These are phyloP conservation scores for Tolypocladium pustulatum DNA, from an alignment of 2,329 filamentous ascomycete genomes.

Conservation along the genomic window DNA sequence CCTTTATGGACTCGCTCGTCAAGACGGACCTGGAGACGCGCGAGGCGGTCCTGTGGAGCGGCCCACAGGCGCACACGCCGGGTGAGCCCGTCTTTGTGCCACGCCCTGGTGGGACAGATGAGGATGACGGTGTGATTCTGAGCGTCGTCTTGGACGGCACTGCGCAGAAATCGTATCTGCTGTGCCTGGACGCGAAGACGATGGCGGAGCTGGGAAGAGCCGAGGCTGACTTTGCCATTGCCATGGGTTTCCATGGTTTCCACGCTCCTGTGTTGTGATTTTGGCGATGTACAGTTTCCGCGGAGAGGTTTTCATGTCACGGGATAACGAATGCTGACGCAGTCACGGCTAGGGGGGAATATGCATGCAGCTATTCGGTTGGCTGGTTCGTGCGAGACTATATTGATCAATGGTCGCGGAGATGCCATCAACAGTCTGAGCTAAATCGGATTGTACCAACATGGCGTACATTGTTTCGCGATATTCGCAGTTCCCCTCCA, in stretches of 20 bases:
- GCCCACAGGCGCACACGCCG: constrained; percentile 48
- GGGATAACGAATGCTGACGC: neutral
- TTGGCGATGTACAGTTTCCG: too few relatives aligned
- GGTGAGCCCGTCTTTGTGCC: constrained; percentile 60
- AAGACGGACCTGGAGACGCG: constrained; percentile 53
- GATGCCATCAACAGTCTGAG: neutral
- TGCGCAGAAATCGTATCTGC: constrained; percentile 49
- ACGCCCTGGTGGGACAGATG: constrained; percentile 28
- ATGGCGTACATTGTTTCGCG: neutral
- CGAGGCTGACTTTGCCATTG: constrained; percentile 48
- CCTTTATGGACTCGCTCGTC: constrained; percentile 50
- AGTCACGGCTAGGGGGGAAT: neutral
- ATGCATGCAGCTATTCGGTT: neutral
- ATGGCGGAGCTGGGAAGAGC: constrained; percentile 56
- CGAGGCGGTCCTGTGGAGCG: constrained; percentile 45
- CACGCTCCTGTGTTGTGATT: constrained; percentile 22
- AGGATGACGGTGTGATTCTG: constrained; percentile 55
- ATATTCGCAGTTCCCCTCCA: neutral
- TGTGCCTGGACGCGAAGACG: constrained; percentile 52
- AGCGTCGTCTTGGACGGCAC: constrained; percentile 54
- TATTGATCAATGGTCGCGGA: neutral
- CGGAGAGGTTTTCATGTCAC: neutral
- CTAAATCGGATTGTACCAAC: neutral
- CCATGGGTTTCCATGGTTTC: constrained; percentile 55
- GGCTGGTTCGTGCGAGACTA: neutral